phyloP scores from a whole-genome alignment of 164 flowering plant genomes.

The Vitis riparia region DNA sequence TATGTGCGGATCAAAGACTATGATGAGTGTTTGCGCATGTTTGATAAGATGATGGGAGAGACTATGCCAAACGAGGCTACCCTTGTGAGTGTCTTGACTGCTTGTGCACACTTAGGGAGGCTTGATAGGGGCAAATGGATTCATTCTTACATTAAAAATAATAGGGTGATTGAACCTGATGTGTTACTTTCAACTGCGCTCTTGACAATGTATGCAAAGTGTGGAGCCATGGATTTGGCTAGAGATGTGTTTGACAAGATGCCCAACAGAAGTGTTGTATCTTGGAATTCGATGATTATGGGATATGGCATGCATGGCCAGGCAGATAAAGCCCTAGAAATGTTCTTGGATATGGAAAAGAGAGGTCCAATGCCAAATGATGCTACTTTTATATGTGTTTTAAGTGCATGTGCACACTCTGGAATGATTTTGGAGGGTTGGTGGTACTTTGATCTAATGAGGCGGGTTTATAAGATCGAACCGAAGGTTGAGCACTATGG shows the following conservation, averaged over 20 bases:
- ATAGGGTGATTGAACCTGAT: slow-evolving; percentile 34
- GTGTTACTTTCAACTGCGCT: slow-evolving; percentile 61
- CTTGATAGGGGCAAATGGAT: slow-evolving; percentile 57
- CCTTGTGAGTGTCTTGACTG: slow-evolving; percentile 60
- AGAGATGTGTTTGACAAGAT: slow-evolving; percentile 55
- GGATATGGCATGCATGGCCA: slow-evolving; percentile 68
- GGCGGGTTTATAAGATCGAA: slow-evolving; percentile 45
- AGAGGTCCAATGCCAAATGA: slow-evolving; percentile 53
- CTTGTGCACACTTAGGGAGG: slow-evolving; percentile 53
- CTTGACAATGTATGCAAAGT: slow-evolving; percentile 72
- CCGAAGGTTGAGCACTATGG: slow-evolving; percentile 67
- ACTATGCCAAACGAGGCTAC: slow-evolving; percentile 60
- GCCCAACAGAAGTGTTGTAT: slow-evolving; percentile 58
- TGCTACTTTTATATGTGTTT: slow-evolving; percentile 54
- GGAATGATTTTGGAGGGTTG: slow-evolving; percentile 74
- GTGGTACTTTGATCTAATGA: slow-evolving; percentile 61
- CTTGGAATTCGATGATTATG: slow-evolving; percentile 77
- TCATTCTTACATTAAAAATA: slow-evolving; percentile 44
- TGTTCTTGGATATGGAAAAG: slow-evolving; percentile 65
- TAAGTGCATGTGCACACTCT: slow-evolving; percentile 61
- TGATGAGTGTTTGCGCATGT: slow-evolving; percentile 44
- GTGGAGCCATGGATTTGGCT: slow-evolving; percentile 59
- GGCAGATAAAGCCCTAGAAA: slow-evolving; percentile 54
- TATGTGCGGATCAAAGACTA: slow-evolving; percentile 40
- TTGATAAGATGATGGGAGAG: slow-evolving; percentile 55